These are phyloP conservation scores for Aspergillus sp. DNA, from an alignment of 2,329 filamentous ascomycete genomes.

Conservation along the genomic window DNA sequence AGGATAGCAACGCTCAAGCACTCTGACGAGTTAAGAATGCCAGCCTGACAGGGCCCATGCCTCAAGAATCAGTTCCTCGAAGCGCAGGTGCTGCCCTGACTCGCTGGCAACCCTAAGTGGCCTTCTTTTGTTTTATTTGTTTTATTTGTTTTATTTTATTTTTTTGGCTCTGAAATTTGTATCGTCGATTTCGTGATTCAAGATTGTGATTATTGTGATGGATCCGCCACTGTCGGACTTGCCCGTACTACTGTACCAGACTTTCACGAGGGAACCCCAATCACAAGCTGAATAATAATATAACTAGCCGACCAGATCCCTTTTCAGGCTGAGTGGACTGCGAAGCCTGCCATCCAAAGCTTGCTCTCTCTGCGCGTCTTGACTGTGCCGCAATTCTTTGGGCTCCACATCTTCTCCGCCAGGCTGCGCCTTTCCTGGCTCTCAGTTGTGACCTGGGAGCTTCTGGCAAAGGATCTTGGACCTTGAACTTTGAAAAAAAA, in stretches of 20 bases:
- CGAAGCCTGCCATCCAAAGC: background rate
- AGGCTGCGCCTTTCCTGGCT: background rate
- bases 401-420: constrained; percentile 1
- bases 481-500: background rate
- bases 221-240: background rate
- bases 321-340: background rate
- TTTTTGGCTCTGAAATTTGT: background rate
- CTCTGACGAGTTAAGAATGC: background rate
- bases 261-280: background rate
- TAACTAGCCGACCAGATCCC: background rate
- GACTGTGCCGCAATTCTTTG: constrained; percentile 21
- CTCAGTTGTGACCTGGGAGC: background rate
- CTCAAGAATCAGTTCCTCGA: background rate
- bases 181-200: background rate
- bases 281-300: background rate
- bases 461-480: background rate
- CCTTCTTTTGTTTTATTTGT: too few species aligned
- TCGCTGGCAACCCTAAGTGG: background rate
- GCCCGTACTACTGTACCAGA: background rate
- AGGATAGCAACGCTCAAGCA: background rate
- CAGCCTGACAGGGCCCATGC: background rate
- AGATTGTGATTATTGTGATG: background rate
- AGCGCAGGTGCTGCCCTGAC: background rate
- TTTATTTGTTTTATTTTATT: background rate
- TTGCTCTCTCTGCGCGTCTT: constrained; percentile 18